These are phyloP conservation scores for Buxus sempervirens DNA, from an alignment of 164 flowering plant genomes.

Conservation along the genomic window DNA sequence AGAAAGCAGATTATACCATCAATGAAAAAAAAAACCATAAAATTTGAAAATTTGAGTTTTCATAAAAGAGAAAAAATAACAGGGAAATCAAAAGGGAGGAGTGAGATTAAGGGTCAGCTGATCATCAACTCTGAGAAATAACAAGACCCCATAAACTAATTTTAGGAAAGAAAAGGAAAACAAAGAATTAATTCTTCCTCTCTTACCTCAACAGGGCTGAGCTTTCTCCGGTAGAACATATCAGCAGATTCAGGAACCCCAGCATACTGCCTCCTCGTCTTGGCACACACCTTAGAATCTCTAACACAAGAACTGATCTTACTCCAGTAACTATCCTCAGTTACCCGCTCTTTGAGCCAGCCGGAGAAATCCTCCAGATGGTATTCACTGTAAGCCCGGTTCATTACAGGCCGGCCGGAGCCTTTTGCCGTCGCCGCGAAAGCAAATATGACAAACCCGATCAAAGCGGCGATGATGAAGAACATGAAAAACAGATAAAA, in stretches of 20 bases:
- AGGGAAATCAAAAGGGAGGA: too few relatives aligned
- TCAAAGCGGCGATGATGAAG: conserved; percentile 60
- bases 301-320: conserved; percentile 74
- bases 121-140: too few relatives aligned
- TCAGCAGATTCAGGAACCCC: conserved; percentile 67
- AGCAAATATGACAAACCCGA: conserved; percentile 82
- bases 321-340: conserved; percentile 50
- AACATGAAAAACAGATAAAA: conserved; percentile 79
- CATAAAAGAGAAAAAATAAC: too few relatives aligned
- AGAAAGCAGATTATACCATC: too few relatives aligned
- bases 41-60: too few relatives aligned
- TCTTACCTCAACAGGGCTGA: conserved; percentile 71
- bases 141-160: too few relatives aligned
- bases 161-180: too few relatives aligned
- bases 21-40: too few relatives aligned
- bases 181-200: too few relatives aligned
- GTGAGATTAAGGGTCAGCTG: too few relatives aligned
- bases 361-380: conserved; percentile 74
- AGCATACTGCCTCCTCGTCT: conserved; percentile 32
- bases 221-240: conserved; percentile 55
- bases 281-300: conserved; percentile 60
- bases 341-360: conserved; percentile 75
- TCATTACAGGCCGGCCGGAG: conserved; percentile 49
- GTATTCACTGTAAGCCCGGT: conserved; percentile 64
- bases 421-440: conserved; percentile 81